A percentile compares a stretch with the other conserved stretches of the same genome.
phyloP scores from a whole-genome alignment of 495 filamentous ascomycete genomes.

The Geopyxis carbonaria region DNA sequence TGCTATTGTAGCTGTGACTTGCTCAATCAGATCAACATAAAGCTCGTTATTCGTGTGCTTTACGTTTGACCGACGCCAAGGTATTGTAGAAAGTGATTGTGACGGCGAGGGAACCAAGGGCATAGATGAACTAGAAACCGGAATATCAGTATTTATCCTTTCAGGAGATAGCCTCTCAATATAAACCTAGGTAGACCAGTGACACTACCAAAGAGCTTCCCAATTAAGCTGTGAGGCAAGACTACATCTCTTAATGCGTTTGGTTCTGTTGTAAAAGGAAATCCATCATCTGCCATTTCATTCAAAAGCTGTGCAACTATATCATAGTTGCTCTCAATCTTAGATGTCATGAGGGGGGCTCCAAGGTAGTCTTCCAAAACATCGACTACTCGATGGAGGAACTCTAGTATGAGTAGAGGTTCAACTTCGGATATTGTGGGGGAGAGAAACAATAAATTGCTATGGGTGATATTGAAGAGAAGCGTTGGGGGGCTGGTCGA shows the following conservation, averaged over 20 bases:
- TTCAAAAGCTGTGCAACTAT: slow-evolving; percentile 81
- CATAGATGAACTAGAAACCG: slow-evolving; percentile 26
- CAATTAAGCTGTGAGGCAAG: slow-evolving; percentile 74
- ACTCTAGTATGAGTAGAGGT: slow-evolving; percentile 87
- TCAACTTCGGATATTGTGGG: slow-evolving; percentile 71
- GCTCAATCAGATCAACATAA: slow-evolving; percentile 91
- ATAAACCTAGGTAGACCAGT: slow-evolving; percentile 40
- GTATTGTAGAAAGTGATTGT: slow-evolving; percentile 41
- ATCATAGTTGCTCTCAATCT: slow-evolving; percentile 81
- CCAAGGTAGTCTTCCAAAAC: slow-evolving; percentile 89
- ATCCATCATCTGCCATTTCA: slow-evolving; percentile 92
- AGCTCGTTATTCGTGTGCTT: slow-evolving; percentile 93
- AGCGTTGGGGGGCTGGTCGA: slow-evolving; percentile 76
- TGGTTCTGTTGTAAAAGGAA: slow-evolving; percentile 77
- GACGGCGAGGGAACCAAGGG: slow-evolving; percentile 30
- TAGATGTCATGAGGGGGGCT: slow-evolving; percentile 64
- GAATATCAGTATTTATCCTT: slow-evolving; percentile 6
- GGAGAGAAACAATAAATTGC: slow-evolving; percentile 72
- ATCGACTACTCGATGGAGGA: slow-evolving; percentile 86
- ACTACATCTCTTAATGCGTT: slow-evolving; percentile 86
- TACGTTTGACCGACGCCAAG: slow-evolving; percentile 84
- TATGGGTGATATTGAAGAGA: slow-evolving; percentile 71
- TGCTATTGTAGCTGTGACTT: slow-evolving; percentile 67
- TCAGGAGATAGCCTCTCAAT: background rate
- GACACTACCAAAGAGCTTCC: slow-evolving; percentile 77